Evolutionary conservation across 1,284 basidiomycete species (phyloP).

Genomic region (Ustilago cynodontis): DNA sequence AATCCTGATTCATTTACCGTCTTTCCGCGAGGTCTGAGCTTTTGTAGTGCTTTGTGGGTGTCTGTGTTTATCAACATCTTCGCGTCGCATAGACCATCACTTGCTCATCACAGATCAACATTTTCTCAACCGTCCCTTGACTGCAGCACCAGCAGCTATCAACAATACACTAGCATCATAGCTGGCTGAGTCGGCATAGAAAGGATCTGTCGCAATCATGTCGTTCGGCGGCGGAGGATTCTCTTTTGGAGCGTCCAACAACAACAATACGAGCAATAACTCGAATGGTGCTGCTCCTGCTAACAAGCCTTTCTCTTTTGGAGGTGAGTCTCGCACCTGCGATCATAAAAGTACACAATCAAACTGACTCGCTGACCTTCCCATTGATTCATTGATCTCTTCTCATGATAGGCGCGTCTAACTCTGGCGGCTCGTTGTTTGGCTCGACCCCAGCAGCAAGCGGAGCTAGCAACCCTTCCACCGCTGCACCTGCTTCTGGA

Average conservation of each 20-base stretch:
- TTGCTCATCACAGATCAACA: slow-evolving; percentile 1
- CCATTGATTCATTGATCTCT: neutral
- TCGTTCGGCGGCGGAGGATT: slow-evolving; percentile 55
- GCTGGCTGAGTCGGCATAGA: too few species aligned
- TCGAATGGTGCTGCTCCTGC: slow-evolving; percentile 13
- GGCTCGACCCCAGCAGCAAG: slow-evolving; percentile 25
- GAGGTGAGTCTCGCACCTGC: slow-evolving; percentile 21
- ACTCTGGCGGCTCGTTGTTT: slow-evolving; percentile 33
- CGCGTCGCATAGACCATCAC: slow-evolving; percentile 29
- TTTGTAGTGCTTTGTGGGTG: neutral
- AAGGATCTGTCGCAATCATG: slow-evolving; percentile 24
- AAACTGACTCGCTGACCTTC: neutral
- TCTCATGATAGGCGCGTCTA: slow-evolving; percentile 24
- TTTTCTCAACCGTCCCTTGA: neutral
- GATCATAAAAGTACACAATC: too few species aligned
- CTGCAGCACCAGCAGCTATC: neutral
- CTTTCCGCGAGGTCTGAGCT: neutral
- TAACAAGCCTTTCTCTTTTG: slow-evolving; percentile 53
- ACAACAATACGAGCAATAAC: slow-evolving; percentile 31
- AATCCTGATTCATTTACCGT: slow-evolving; percentile 29
- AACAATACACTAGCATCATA: too few species aligned
- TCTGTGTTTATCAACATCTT: slow-evolving; percentile 12
- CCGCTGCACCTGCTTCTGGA: slow-evolving; percentile 9
- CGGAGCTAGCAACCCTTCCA: slow-evolving; percentile 3
- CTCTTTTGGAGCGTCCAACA: slow-evolving; percentile 46